Conservation (phyloP, 1,139 yeast genomes). For the Magnusiomyces starmeri region DNA sequence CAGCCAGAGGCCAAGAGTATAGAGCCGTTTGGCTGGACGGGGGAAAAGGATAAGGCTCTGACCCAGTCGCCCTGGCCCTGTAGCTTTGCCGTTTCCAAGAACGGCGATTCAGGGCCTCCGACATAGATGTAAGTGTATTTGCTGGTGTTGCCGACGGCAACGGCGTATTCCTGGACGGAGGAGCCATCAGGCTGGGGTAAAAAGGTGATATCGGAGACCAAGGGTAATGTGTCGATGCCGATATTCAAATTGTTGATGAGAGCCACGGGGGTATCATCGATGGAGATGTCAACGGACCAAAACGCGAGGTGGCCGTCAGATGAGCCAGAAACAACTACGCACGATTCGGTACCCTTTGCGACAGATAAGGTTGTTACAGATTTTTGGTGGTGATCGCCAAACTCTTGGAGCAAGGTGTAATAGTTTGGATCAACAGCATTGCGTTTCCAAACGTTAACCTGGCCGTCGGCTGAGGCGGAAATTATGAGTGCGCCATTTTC, state of each 20-base stretch:
- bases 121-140: conserved; percentile 48
- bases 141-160: conserved; percentile 78
- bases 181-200: conserved; percentile 5
- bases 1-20: conserved; percentile 76
- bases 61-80: conserved; percentile 96
- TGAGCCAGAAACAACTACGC: conserved; percentile 19
- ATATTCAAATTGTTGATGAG: conserved; percentile 20
- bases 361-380: conserved; percentile 44
- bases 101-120: conserved; percentile 21
- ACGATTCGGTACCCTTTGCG: conserved; percentile 18
- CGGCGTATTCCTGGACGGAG: conserved; percentile 31
- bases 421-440: conserved; percentile 9
- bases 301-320: conserved; percentile 20
- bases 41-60: conserved; percentile 57
- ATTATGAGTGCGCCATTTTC: conserved; percentile 40
- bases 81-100: conserved; percentile 45
- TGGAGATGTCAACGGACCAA: conserved; percentile 35
- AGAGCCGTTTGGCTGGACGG: conserved; percentile 35
- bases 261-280: conserved; percentile 66
- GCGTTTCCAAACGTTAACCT: conserved; percentile 53
- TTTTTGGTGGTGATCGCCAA: conserved; percentile 34
- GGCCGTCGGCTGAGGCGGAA: conserved; percentile 57
- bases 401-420: conserved; percentile 30
- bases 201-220: conserved; percentile 43
- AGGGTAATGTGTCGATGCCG: conserved; percentile 51